These are phyloP conservation scores for Ophiostoma fasciatum DNA, from an alignment of 2,329 filamentous ascomycete genomes.

Conservation along the genomic window DNA sequence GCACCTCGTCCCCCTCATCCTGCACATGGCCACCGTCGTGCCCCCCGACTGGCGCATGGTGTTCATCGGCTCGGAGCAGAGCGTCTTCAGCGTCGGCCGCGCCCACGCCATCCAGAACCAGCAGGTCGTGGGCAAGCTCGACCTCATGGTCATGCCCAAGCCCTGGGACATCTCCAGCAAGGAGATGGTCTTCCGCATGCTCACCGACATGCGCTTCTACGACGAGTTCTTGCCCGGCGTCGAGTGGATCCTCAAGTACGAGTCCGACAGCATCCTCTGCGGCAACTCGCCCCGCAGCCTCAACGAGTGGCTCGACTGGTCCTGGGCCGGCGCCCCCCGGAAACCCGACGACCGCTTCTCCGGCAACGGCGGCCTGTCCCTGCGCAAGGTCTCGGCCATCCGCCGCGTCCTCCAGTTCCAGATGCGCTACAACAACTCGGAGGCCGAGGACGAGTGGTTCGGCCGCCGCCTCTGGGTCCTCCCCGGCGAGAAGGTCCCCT, in stretches of 20 bases:
- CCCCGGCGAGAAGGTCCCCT: conserved; percentile 32
- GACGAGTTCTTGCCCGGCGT: conserved; percentile 32
- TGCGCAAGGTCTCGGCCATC: conserved; percentile 37
- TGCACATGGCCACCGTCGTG: conserved; percentile 37
- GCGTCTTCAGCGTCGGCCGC: conserved; percentile 28
- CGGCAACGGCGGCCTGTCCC: conserved; percentile 38
- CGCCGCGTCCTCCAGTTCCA: conserved; percentile 32
- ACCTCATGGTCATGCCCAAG: conserved; percentile 31
- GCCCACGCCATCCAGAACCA: conserved; percentile 33
- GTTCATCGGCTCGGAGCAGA: conserved; percentile 35
- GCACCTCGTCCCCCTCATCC: conserved; percentile 32
- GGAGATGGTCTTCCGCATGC: conserved; percentile 31
- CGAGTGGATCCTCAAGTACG: conserved; percentile 40
- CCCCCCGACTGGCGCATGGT: conserved; percentile 40
- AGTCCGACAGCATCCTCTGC: conserved; percentile 41
- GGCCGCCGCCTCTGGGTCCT: conserved; percentile 30
- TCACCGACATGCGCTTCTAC: conserved; percentile 39
- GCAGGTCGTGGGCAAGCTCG: conserved; percentile 34
- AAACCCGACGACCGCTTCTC: conserved; percentile 28
- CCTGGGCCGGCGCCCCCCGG: conserved; percentile 35
- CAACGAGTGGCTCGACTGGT: conserved; percentile 38
- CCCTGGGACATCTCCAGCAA: conserved; percentile 31
- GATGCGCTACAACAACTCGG: conserved; percentile 31
- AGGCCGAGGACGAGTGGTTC: conserved; percentile 42
- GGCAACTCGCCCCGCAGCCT: conserved; percentile 35